These are phyloP conservation scores for Rhexocercosporidium sp. DNA, from an alignment of 2,329 filamentous ascomycete genomes.

Conservation along the genomic window DNA sequence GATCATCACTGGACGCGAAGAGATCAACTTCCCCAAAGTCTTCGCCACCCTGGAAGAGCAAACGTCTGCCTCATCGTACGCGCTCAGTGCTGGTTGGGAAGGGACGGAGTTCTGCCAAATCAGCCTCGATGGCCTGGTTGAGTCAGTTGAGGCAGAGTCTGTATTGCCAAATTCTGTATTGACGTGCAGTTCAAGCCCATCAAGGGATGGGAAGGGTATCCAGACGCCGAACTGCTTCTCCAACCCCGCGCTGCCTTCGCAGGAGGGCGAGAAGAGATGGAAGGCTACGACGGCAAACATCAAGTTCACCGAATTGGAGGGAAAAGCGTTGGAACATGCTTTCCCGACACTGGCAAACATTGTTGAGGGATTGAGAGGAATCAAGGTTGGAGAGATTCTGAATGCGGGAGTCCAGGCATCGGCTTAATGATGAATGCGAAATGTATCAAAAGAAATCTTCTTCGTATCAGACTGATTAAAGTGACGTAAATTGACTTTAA, in stretches of 20 bases:
- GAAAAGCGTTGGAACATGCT: slow-evolving; percentile 20
- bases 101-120: slow-evolving; percentile 28
- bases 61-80: slow-evolving; percentile 11
- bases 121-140: slow-evolving; percentile 12
- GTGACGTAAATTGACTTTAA: too few species aligned
- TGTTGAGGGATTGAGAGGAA: slow-evolving; percentile 25
- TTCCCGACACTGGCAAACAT: slow-evolving; percentile 31
- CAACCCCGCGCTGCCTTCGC: neutral
- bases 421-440: neutral
- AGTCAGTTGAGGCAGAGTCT: neutral
- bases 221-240: slow-evolving; percentile 1
- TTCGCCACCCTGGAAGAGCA: slow-evolving; percentile 40
- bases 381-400: slow-evolving; percentile 22
- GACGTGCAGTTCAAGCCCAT: neutral
- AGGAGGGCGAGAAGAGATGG: slow-evolving; percentile 26
- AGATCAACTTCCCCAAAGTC: slow-evolving; percentile 61
- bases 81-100: slow-evolving; percentile 31
- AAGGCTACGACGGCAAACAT: slow-evolving; percentile 22
- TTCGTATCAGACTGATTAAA: too few species aligned
- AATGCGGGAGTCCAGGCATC: slow-evolving; percentile 1
- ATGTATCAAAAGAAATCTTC: too few species aligned
- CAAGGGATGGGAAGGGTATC: neutral
- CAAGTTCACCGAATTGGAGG: slow-evolving; percentile 24
- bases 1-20: slow-evolving; percentile 60
- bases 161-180: neutral